Evolutionary conservation across 305 asterid genomes (phyloP).

Genomic region (Salvia sclarea): DNA sequence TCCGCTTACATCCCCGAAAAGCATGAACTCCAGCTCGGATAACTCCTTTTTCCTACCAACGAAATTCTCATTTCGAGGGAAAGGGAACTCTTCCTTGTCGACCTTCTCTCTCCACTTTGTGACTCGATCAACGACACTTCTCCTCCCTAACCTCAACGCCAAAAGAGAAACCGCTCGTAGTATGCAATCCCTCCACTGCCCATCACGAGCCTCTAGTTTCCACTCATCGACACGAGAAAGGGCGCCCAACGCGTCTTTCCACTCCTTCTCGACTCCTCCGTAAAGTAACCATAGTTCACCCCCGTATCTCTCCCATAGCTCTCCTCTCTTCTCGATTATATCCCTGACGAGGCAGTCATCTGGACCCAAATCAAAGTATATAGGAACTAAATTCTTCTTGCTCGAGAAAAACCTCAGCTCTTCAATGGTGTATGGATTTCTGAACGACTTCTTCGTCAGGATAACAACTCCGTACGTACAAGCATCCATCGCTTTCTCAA

Average conservation of each 20-base stretch:
- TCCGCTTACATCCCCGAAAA: slow-evolving; percentile 84
- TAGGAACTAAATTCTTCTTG: slow-evolving; percentile 92
- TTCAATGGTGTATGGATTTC: slow-evolving; percentile 81
- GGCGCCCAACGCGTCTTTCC: slow-evolving; percentile 76
- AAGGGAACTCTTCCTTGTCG: slow-evolving; percentile 86
- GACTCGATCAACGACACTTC: slow-evolving; percentile 82
- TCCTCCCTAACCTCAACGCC: slow-evolving; percentile 88
- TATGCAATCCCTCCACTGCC: slow-evolving; percentile 93
- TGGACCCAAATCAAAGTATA: slow-evolving; percentile 83
- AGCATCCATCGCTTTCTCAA: slow-evolving; percentile 83
- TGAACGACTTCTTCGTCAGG: slow-evolving; percentile 78
- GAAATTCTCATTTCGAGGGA: slow-evolving; percentile 75
- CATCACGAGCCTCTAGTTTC: slow-evolving; percentile 88
- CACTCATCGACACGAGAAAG: slow-evolving; percentile 91
- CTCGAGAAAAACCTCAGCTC: slow-evolving; percentile 80
- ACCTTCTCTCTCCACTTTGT: slow-evolving; percentile 85
- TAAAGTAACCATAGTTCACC: slow-evolving; percentile 90
- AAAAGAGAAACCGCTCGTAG: slow-evolving; percentile 75
- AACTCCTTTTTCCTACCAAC: slow-evolving; percentile 90
- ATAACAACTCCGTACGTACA: slow-evolving; percentile 79
- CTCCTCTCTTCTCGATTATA: slow-evolving; percentile 86
- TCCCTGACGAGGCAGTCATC: slow-evolving; percentile 91
- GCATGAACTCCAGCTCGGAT: slow-evolving; percentile 86
- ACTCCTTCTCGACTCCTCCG: slow-evolving; percentile 88
- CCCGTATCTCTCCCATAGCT: slow-evolving; percentile 90